Base-by-base conservation (phyloP, 495 filamentous ascomycete genomes). In the Daldinia vernicosa region DNA sequence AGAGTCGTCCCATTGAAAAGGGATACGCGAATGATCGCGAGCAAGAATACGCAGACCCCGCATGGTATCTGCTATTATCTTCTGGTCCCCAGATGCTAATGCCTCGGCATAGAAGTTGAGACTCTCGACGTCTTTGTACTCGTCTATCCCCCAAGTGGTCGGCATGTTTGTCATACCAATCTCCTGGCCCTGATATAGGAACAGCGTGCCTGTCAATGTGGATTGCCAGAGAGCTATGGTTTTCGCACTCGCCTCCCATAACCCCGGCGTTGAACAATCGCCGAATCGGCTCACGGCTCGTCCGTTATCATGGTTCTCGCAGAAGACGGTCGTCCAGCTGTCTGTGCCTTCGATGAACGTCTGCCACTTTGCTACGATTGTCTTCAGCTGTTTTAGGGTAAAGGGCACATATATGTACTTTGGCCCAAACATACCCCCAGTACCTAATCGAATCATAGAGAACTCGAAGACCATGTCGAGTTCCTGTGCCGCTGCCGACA, bases 401-500 rank as follows among this genome's bases (percentile, higher is more conserved):
- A 77, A 82, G 5, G 79, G 69, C 37, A 77, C 63, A 35, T 78
- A 82, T 61, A 75, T 79, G 56, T 85, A 81, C 7, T 82, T 78
- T 6, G 75, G 67, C 2, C 69, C 69, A 39, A 72, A 72, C 69
- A 72, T 72, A 28, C 69, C 69, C 4, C 69, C 69, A 1, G 85
- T 75, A 7, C 89, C 90, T 30, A 92, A 80, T 65, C 89, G 86
- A 14, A 88, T 85, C 50, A 84, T 81, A 67, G 91, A 90, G 67
- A 92, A 92, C 67, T 91, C 86, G 80, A 93, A 93, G 28, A 92
- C 85, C 91, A 93, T 93, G 79, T 87, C 87, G 50, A 93, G 81
- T 74, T 93, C 88, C 51, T 83, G 80, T 28, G 88, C 85, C 45
- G 84, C 83, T 12, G 82, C 80, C 3, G 84, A 81, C 24, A 93